Conservation (phyloP, 2,329 filamentous ascomycete genomes). For the Beauveria pseudobassiana region DNA sequence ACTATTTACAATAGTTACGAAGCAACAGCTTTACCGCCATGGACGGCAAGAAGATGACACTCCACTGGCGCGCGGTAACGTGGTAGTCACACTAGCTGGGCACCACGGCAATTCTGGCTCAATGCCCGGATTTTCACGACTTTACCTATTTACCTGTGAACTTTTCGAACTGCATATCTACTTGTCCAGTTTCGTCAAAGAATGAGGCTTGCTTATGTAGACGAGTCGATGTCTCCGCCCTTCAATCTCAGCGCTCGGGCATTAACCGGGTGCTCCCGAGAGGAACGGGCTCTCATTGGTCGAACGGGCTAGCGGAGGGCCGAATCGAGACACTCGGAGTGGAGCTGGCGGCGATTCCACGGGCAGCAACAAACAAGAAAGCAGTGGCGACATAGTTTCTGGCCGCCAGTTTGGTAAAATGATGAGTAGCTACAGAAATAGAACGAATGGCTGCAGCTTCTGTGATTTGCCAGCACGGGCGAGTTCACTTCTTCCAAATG, state of each 20-base stretch:
- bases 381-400: not conserved
- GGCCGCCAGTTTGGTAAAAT: not conserved
- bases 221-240: not conserved
- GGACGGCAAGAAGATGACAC: constrained; percentile 43
- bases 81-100: constrained; percentile 51
- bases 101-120: constrained; percentile 54
- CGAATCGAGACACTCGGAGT: not conserved
- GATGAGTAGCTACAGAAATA: not conserved
- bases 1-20: too few species aligned
- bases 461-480: too few species aligned
- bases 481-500: too few species aligned
- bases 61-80: constrained; percentile 45
- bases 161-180: constrained; percentile 33
- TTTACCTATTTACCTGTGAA: constrained; percentile 44
- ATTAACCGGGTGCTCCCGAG: not conserved
- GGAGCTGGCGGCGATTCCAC: not conserved
- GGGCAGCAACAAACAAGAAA: not conserved
- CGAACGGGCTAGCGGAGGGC: too few species aligned
- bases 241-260: not conserved
- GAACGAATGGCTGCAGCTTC: too few species aligned
- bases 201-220: not conserved
- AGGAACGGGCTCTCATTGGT: not conserved
- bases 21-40: constrained; percentile 49
- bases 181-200: not conserved
- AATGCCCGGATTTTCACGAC: constrained; percentile 47